Evolutionary conservation across 768 basidiomycete species (phyloP).

Genomic region (Pleurotus tuoliensis): DNA sequence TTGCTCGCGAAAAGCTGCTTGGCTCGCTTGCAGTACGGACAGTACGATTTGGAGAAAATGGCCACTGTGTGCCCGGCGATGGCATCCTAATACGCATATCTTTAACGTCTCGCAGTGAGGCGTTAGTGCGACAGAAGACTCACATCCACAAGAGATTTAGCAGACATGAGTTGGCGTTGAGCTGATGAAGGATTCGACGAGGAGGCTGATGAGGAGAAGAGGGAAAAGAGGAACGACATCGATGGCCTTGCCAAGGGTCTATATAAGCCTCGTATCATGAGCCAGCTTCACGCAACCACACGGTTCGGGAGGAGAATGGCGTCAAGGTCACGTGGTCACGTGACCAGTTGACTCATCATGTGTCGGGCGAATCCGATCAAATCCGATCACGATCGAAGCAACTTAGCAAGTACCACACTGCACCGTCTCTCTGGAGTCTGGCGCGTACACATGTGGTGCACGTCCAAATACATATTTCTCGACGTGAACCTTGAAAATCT

Average conservation of each 20-base stretch:
- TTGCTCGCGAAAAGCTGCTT: constrained; percentile 28
- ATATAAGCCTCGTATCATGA: constrained; percentile 4
- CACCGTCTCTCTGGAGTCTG: too few species aligned
- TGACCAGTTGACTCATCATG: too few species aligned
- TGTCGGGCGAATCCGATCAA: too few species aligned
- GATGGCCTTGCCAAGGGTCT: constrained; percentile 10
- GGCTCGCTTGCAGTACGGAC: constrained; percentile 32
- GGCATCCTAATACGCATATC: constrained; percentile 18
- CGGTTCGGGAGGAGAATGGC: too few species aligned
- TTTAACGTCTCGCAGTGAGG: background rate
- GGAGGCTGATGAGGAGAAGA: constrained; percentile 27
- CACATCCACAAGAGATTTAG: constrained; percentile 42
- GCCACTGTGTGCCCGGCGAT: constrained; percentile 35
- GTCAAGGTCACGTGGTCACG: too few species aligned
- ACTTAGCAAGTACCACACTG: too few species aligned
- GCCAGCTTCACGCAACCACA: background rate
- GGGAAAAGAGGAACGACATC: constrained; percentile 12
- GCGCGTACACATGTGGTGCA: too few species aligned
- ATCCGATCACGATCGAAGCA: too few species aligned
- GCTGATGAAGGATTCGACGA: constrained; percentile 23
- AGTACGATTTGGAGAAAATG: constrained; percentile 41
- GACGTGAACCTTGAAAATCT: too few species aligned
- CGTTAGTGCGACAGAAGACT: constrained; percentile 7
- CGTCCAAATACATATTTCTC: too few species aligned
- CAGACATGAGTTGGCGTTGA: constrained; percentile 26